phyloP scores from a whole-genome alignment of 1,284 basidiomycete species.

The Tilletia horrida region DNA sequence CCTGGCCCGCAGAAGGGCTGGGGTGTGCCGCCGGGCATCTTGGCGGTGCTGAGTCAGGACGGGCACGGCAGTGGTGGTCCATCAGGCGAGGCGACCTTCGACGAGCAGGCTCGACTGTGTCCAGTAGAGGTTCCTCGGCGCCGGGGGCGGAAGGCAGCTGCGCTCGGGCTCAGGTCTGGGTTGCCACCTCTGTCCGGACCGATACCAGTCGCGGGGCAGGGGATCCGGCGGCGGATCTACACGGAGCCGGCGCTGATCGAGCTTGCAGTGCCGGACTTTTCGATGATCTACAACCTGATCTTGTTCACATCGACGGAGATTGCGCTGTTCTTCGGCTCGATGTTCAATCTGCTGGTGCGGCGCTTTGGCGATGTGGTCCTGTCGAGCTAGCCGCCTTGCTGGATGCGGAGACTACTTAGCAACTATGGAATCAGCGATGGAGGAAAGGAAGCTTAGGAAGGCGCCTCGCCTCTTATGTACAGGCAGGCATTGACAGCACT shows the following conservation, averaged over 20 bases:
- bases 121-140: not conserved
- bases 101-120: not conserved
- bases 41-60: constrained; percentile 55
- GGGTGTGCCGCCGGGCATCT: constrained; percentile 69
- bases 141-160: not conserved
- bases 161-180: not conserved
- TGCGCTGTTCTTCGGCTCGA: constrained; percentile 85
- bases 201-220: not conserved
- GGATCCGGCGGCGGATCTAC: constrained; percentile 61
- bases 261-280: constrained; percentile 93
- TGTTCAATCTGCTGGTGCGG: constrained; percentile 82
- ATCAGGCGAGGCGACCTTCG: not conserved
- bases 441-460: too few species aligned
- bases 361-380: constrained; percentile 61
- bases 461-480: too few species aligned
- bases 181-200: not conserved
- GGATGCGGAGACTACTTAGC: too few species aligned
- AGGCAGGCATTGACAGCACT: too few species aligned
- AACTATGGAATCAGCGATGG: too few species aligned
- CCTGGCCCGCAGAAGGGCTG: constrained; percentile 93
- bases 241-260: constrained; percentile 78
- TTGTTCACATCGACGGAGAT: constrained; percentile 51
- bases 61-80: constrained; percentile 14
- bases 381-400: not conserved
- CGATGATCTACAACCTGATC: constrained; percentile 99